Percentiles rank a stretch among this genome's conserved stretches.
Evolutionary conservation across 1,284 basidiomycete species (phyloP).

Genomic region (Ganoderma sp.): DNA sequence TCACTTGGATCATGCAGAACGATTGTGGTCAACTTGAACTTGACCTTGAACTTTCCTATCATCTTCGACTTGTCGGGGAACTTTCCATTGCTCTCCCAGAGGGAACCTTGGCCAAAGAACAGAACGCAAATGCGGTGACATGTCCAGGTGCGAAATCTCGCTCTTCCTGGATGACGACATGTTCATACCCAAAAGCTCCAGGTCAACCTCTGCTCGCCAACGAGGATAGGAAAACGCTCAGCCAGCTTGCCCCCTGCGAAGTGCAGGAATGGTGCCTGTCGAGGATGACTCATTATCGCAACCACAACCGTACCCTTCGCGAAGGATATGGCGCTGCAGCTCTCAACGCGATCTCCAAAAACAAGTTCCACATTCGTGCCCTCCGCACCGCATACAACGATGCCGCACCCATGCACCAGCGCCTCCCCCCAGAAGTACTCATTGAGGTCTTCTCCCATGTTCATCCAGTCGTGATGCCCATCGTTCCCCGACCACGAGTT

Average conservation of each 20-base stretch:
- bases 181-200: neutral
- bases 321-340: neutral
- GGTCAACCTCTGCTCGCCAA: neutral
- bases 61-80: neutral
- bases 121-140: neutral
- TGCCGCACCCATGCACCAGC: neutral
- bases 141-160: neutral
- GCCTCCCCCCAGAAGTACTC: slow-evolving; percentile 7
- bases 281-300: neutral
- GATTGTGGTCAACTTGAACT: no score
- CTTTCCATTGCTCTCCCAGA: neutral
- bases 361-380: slow-evolving; percentile 1
- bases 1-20: no score
- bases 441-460: slow-evolving; percentile 10
- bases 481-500: neutral
- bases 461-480: neutral
- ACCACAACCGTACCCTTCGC: neutral
- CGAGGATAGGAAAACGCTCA: neutral
- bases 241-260: neutral
- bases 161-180: neutral
- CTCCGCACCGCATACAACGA: slow-evolving; percentile 9
- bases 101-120: neutral
- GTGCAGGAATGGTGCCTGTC: neutral
- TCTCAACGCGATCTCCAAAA: neutral
- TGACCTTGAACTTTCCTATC: no score